Conservation (phyloP, 768 basidiomycete genomes). For the Tubosaeta sp. region DNA sequence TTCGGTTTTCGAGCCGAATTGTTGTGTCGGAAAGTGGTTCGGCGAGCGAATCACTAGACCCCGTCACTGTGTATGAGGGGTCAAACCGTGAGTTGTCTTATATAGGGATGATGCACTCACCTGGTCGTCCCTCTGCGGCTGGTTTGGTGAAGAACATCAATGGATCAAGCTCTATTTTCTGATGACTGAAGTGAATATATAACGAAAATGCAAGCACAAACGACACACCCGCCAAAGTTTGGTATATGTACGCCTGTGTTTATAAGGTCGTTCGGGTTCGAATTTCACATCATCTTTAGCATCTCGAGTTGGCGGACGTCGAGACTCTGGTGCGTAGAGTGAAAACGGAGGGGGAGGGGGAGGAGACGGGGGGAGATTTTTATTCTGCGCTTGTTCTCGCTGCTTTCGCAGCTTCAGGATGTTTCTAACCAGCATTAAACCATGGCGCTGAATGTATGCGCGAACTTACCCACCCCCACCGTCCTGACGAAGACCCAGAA, state of each 20-base stretch:
- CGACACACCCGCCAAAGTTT: slow-evolving; percentile 27
- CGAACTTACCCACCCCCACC: slow-evolving; percentile 59
- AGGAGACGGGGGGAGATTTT: slow-evolving; percentile 3
- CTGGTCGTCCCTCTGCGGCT: slow-evolving; percentile 1
- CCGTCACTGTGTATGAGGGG: slow-evolving; percentile 4
- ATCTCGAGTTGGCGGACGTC: not conserved
- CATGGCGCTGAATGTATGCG: not conserved
- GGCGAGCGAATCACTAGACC: not conserved
- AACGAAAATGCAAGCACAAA: not conserved
- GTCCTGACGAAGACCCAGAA: slow-evolving; percentile 47
- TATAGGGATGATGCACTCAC: slow-evolving; percentile 10
- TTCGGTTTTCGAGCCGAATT: not conserved
- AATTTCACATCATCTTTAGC: slow-evolving; percentile 3
- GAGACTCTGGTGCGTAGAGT: not conserved
- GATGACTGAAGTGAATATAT: not conserved
- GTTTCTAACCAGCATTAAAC: slow-evolving; percentile 30
- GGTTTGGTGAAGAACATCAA: slow-evolving; percentile 16
- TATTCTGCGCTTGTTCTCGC: slow-evolving; percentile 14
- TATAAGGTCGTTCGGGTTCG: slow-evolving; percentile 4
- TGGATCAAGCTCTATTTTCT: slow-evolving; percentile 12
- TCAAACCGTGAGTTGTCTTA: not conserved
- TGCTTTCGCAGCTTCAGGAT: slow-evolving; percentile 44
- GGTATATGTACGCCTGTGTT: slow-evolving; percentile 13
- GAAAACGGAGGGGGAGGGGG: slow-evolving; percentile 6
- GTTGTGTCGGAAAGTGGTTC: not conserved